Base-by-base conservation (phyloP, 345 rosid species). In the Aurinia saxatilis region DNA sequence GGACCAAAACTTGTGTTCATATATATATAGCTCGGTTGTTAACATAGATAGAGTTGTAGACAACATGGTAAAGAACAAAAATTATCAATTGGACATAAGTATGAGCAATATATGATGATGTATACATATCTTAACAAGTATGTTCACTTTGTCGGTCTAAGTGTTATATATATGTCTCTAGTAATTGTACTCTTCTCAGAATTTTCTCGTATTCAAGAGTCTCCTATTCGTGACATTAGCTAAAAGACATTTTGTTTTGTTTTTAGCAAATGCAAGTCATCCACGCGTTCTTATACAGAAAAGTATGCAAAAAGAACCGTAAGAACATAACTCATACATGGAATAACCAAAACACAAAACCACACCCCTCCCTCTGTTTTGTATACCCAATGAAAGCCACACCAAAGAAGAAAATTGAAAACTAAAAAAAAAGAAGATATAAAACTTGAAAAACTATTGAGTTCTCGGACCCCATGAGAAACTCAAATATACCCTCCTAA, bases 361-460 rank as follows among this genome's bases (percentile, higher is more conserved):
- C 68, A 49, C 51, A 23, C 50, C 64, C 46, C 47, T 70, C 65
- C 74, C 21, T 39, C 52, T 63, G 40, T 50, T 56, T n/a, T 56
- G 70, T 71, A 70, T 71, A 71, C 59, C 69, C 52, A 70, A 33
- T 62, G 52, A 70, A 70, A 70, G 53, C 69, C 69, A 63, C 57
- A 55, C 34, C 64, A 46, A 56, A 39, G 44, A 59, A 60, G 50
- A 54, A 46, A 70, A 27, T 48, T 46, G 63, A 70, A n/a, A 63
- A 70, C 69, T 38, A 49, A 23, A 63, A 13, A n/a, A 12, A 39
- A 1, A 53, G n/a, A 56, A 29, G 47, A 53, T 45, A 37, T 8
- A 48, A 33, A 55, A 56, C 47, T 37, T 30, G 59, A 70, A 70
- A 70, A 63, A 46, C 38, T 63, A 39, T 29, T 37, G 52, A 56